These are phyloP conservation scores for Phytopythium kandeliae DNA, from an alignment of 352 stramenopile genomes.

Conservation along the genomic window DNA sequence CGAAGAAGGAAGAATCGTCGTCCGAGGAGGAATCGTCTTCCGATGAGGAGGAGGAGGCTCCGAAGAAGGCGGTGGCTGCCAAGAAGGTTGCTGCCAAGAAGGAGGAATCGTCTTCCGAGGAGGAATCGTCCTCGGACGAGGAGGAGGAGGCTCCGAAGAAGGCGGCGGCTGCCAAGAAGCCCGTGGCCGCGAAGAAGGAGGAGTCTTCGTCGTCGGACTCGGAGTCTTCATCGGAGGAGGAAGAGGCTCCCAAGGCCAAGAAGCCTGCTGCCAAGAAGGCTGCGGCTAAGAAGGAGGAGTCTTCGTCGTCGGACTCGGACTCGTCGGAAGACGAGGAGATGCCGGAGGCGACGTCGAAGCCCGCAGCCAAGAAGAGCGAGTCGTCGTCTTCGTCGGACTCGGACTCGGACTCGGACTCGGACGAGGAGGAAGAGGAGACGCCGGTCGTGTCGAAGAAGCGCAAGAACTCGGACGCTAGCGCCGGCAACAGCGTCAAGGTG, in stretches of 20 bases:
- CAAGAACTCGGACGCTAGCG: conserved; percentile 72
- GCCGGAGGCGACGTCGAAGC: conserved; percentile 15
- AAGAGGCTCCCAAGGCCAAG: conserved; percentile 19
- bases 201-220: conserved; percentile 30
- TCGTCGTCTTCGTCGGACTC: conserved; percentile 12
- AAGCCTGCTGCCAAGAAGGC: conserved; percentile 33
- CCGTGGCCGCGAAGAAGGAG: conserved; percentile 20
- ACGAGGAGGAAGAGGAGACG: conserved; percentile 71
- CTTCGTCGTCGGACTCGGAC: conserved; percentile 14
- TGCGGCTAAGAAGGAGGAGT: conserved; percentile 19
- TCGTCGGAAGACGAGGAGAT: conserved; percentile 50
- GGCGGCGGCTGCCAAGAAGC: conserved; percentile 39
- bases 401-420: conserved; percentile 39
- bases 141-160: conserved; percentile 15
- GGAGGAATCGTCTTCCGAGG: conserved; percentile 21
- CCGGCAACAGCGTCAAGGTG: conserved; percentile 54
- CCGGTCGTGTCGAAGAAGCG: conserved; percentile 76
- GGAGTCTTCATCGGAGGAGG: conserved; percentile 36
- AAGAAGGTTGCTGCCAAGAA: conserved; percentile 40
- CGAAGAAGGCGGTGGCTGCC: conserved; percentile 19
- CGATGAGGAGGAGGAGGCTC: conserved; percentile 25
- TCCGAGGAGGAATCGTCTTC: conserved; percentile 36
- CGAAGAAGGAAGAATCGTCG: conserved; percentile 38
- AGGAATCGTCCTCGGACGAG: conserved; percentile 40
- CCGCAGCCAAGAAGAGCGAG: conserved; percentile 14